Evolutionary conservation across 768 basidiomycete genomes (phyloP), one percentile per base, ranked within the genome.

Genomic region (Naganishia kalamii): DNA sequence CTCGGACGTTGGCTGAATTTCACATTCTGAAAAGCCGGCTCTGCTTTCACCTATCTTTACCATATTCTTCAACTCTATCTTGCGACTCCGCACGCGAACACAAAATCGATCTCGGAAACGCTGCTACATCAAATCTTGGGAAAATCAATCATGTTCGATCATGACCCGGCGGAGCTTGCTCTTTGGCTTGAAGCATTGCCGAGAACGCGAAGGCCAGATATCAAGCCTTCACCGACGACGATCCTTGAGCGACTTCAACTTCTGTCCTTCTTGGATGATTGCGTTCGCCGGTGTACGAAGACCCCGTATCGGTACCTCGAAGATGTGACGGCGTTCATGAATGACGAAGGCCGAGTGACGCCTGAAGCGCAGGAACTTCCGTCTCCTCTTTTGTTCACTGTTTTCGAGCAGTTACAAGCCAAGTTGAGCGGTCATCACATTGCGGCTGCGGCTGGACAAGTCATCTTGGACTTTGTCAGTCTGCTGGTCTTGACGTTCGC

Each of bases 231-330:
- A 5, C 79, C 87, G 23, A 80, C 70, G 41, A 59, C 54, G 79
- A 1, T 84, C 84, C 48, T 88, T 88, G 77, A 79, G 80, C 12
- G 81, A 82, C 6, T 80, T 81, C 46, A 83, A 87, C 29, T 88
- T 19, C 68, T 81, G 1, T 70, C 71, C 0, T 92, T 96, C 79
- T 70, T 96, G 12, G 93, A 97, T 68, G 90, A 92, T 57, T 94
- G 91, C 72, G 81, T 88, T 2, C 86, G 88, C 64, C 82, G 89
- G 19, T 92, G 87, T 70, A 73, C 87, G 68, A 90, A 88, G 76
- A 88, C 87, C 1, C 89, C 91, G 0, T 89, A 92, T 74, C 83
- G 85, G 30, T 97, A 94, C 73, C 81, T 94, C 60, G 92, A 96
- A 70, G 86, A 86, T 25, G 40, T 47, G 3, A 46, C 43, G 23